Evolutionary conservation across 1,284 basidiomycete genomes (phyloP).

Genomic region (Fomitopsis schrenkii): DNA sequence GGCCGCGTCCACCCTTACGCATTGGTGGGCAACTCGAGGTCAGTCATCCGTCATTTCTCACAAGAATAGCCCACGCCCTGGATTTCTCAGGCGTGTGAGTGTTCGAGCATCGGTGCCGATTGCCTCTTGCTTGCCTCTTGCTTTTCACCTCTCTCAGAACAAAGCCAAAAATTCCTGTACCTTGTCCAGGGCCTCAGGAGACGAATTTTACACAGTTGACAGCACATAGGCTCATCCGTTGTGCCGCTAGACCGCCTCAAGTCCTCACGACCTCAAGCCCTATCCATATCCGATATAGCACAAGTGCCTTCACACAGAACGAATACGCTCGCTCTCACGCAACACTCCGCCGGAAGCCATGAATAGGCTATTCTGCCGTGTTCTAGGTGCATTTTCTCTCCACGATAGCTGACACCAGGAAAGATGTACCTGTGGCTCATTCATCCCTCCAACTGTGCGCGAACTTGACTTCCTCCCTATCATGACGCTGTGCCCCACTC

Average conservation of each 20-base stretch:
- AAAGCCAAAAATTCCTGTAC: no score
- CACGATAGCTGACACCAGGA: not conserved
- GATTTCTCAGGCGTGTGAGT: no score
- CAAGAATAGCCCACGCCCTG: no score
- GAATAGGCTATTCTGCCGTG: not conserved
- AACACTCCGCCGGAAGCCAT: not conserved
- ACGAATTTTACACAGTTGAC: no score
- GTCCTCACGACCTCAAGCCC: not conserved
- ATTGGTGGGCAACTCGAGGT: no score
- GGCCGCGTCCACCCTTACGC: no score
- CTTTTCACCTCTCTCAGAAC: no score
- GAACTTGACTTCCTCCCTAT: not conserved
- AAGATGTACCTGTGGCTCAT: not conserved
- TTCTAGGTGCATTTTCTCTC: not conserved
- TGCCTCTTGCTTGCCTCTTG: no score
- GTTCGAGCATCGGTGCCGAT: no score
- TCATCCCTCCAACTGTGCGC: not conserved
- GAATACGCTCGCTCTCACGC: not conserved
- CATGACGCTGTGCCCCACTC: not conserved
- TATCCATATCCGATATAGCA: not conserved
- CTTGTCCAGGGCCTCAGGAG: no score
- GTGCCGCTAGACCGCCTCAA: not conserved
- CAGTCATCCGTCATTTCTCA: no score
- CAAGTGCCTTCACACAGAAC: not conserved
- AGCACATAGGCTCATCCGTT: no score